Evolutionary conservation across 2,329 filamentous ascomycete species (phyloP).

Genomic region (Paecilomyces fulvus): DNA sequence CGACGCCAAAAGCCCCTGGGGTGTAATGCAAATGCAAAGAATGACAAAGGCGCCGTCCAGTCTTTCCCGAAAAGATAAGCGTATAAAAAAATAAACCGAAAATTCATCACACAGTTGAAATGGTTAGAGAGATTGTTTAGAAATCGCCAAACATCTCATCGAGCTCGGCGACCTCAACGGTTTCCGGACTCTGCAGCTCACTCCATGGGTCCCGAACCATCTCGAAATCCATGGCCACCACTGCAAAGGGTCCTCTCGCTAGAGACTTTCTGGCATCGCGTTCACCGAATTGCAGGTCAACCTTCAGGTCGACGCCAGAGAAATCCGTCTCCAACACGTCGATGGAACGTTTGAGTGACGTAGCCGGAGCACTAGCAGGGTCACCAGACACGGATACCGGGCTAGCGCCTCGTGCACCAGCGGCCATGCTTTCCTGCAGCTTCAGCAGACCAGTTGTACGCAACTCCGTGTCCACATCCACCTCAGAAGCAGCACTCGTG

Average conservation of each 20-base stretch:
- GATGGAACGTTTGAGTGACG: slow-evolving; percentile 29
- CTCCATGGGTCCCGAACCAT: slow-evolving; percentile 46
- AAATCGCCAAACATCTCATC: slow-evolving; percentile 76
- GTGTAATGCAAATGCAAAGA: background rate
- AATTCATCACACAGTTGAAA: background rate
- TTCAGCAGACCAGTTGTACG: slow-evolving; percentile 4
- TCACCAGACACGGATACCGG: slow-evolving; percentile 1
- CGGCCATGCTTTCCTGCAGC: slow-evolving; percentile 1
- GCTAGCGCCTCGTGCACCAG: slow-evolving; percentile 3
- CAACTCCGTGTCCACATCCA: slow-evolving; percentile 19
- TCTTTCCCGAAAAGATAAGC: slow-evolving; percentile 7
- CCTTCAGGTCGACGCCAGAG: slow-evolving; percentile 26
- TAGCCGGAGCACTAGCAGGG: slow-evolving; percentile 17
- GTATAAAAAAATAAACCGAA: slow-evolving; percentile 1
- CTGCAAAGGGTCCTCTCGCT: slow-evolving; percentile 13
- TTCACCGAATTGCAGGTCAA: slow-evolving; percentile 23
- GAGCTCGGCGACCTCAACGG: slow-evolving; percentile 85
- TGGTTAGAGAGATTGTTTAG: slow-evolving; percentile 31
- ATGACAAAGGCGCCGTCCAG: background rate
- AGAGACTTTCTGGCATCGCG: slow-evolving; percentile 39
- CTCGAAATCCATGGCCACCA: slow-evolving; percentile 26
- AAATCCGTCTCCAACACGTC: slow-evolving; percentile 33
- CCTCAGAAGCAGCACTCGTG: slow-evolving; percentile 29
- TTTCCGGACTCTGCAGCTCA: slow-evolving; percentile 67
- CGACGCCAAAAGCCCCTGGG: background rate